Evolutionary conservation across 331 rosid species (phyloP).

Genomic region (Saraca asoca): DNA sequence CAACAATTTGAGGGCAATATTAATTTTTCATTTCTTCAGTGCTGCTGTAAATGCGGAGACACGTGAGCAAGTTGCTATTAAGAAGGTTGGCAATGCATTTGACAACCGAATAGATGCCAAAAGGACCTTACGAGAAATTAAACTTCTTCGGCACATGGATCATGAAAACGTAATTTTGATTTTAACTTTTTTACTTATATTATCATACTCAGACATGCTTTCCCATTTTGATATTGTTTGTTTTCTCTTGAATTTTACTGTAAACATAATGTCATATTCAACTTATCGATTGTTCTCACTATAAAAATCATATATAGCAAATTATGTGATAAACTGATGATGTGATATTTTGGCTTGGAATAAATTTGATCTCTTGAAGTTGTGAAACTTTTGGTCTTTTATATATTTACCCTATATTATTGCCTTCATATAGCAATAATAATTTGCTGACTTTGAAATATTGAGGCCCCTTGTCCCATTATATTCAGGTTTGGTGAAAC

Average conservation of each 20-base stretch:
- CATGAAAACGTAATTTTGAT: conserved; percentile 80
- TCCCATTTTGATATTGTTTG: too few relatives aligned
- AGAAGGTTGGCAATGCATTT: conserved; percentile 99
- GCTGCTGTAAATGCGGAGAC: conserved; percentile 93
- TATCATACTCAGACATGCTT: background rate
- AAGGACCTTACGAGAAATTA: conserved; percentile 92
- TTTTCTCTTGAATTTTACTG: too few relatives aligned
- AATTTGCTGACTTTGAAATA: conserved; percentile 11
- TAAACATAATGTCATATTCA: too few relatives aligned
- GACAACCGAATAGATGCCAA: conserved; percentile 97
- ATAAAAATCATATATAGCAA: background rate
- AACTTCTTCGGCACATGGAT: conserved; percentile 92
- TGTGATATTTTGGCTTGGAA: background rate
- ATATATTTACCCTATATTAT: background rate
- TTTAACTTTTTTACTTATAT: conserved; percentile 14
- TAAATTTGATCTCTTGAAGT: background rate
- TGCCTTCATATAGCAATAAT: background rate
- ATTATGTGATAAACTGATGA: background rate
- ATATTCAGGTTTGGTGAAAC: too few relatives aligned
- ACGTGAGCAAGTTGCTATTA: conserved; percentile 88
- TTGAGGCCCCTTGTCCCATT: too few relatives aligned
- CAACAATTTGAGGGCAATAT: conserved; percentile 39
- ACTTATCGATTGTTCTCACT: too few relatives aligned
- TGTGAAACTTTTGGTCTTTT: background rate
- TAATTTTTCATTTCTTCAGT: conserved; percentile 58